phyloP scores from a whole-genome alignment of 2,329 filamentous ascomycete species.

The Lasiodiplodia citricola region DNA sequence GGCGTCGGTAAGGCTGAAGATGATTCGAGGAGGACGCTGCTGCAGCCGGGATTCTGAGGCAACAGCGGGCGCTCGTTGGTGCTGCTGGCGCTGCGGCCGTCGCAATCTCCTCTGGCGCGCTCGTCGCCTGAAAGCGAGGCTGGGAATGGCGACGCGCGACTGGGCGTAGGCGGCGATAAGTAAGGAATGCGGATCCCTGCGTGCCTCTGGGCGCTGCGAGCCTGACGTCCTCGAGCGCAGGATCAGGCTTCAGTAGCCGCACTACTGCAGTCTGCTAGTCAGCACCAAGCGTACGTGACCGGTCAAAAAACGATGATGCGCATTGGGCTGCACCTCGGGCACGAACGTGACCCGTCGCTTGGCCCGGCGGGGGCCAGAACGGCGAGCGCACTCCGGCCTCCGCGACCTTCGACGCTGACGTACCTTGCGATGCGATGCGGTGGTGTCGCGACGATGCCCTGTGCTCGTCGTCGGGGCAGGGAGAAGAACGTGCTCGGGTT shows the following conservation, averaged over 20 bases:
- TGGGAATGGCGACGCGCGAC: constrained; percentile 14
- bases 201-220: constrained; percentile 7
- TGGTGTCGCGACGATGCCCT: neutral
- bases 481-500: constrained; percentile 25
- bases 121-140: constrained; percentile 19
- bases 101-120: constrained; percentile 22
- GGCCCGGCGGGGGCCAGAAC: neutral
- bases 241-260: constrained; percentile 22
- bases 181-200: constrained; percentile 24
- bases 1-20: constrained; percentile 25
- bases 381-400: neutral
- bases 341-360: neutral
- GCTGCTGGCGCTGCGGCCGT: constrained; percentile 22
- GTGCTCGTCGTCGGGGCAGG: constrained; percentile 18
- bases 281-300: constrained; percentile 18
- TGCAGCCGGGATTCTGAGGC: constrained; percentile 14
- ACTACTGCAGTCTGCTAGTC: constrained; percentile 27
- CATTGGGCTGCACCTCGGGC: constrained; percentile 26
- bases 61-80: constrained; percentile 10
- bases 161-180: constrained; percentile 20
- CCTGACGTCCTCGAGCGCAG: constrained; percentile 11
- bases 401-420: neutral
- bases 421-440: constrained; percentile 8
- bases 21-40: constrained; percentile 20
- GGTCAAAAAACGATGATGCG: constrained; percentile 24